A percentile compares a stretch with the other conserved stretches of the same genome.
phyloP scores from a whole-genome alignment of 192 early-diverging fungal genomes.

The Oehlia diaphana region DNA sequence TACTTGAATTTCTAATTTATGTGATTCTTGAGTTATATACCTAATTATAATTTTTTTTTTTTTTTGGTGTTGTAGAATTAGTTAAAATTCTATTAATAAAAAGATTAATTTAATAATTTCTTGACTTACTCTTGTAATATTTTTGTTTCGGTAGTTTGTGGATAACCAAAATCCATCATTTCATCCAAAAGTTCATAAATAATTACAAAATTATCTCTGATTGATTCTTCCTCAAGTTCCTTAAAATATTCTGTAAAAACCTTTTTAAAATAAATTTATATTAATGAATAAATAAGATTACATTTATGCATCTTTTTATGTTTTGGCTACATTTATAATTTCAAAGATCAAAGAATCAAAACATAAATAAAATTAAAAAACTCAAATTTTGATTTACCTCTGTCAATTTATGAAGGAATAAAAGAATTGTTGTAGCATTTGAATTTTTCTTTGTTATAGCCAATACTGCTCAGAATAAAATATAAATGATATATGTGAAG shows the following conservation, averaged over 20 bases:
- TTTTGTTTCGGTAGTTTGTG: constrained; percentile 87
- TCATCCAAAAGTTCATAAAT: constrained; percentile 89
- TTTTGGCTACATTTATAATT: not conserved
- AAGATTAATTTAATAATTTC: not conserved
- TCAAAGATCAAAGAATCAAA: not conserved
- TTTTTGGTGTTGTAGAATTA: not conserved
- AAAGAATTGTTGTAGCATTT: constrained; percentile 91
- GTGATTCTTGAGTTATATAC: constrained; percentile 97
- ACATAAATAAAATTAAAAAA: not conserved
- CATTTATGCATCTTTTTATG: no score
- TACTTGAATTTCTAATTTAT: constrained; percentile 88
- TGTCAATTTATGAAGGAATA: constrained; percentile 90
- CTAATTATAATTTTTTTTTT: constrained; percentile 25
- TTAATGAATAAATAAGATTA: no score
- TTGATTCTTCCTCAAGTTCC: constrained; percentile 86
- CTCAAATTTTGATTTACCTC: constrained; percentile 2
- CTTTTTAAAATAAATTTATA: constrained; percentile 47
- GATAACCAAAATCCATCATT: constrained; percentile 92
- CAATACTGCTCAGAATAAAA: constrained; percentile 60
- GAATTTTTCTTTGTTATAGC: constrained; percentile 97
- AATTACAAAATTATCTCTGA: constrained; percentile 89
- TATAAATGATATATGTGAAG: not conserved
- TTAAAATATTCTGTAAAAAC: constrained; percentile 95
- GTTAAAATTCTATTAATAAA: not conserved
- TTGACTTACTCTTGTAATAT: constrained; percentile 70